Base-by-base conservation (phyloP, 768 basidiomycete genomes). In the Psilocybe sp. region DNA sequence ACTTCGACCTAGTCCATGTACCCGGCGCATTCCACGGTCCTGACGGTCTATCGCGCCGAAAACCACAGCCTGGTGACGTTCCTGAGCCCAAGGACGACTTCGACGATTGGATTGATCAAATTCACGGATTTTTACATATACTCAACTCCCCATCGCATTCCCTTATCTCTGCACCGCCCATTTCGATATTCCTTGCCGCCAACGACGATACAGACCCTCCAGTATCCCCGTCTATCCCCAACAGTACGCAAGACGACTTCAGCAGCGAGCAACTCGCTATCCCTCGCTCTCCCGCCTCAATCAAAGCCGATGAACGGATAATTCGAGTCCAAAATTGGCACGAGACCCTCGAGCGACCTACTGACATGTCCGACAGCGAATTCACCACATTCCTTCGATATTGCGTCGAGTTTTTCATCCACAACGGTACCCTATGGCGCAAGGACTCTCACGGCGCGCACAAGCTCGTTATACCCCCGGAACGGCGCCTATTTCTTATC, bases 391-490 rank as follows among this genome's bases (percentile, higher is more conserved):
- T 63, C 20, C 11, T 61, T 2, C 54, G 59, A 2, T 60, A 56
- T 37, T 40, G 47, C 14, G 51, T 47, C 3, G 47, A 61, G 14
- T 65, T 63, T 43, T 64, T 59, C 42, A 2, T 63, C 1, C 16
- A 47, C 6, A 40, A 47, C 0, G 47, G 43, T 1, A 23, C 49
- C 9, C 42, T 68, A 2, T 67, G 64, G 64, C 44, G 49, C 15
- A 58, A 54, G 19, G 56, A 67, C 12, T 12, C 49, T 0, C 39
- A 45, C 6, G 60, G 63, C 9, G 15, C 47, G 0, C 63, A 67
- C 40, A 61, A 67, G 39, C 48, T 66, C 0, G 51, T 68, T 0
- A 38, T 69, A 1, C 37, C 54, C 0, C 42, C 47, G 0, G 39
- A 15, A 0, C 44, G 57, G 10, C 51, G 53, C 1, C 45, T 64